phyloP scores from a whole-genome alignment of 2,329 filamentous ascomycete species.

The Fusarium tricinctum region DNA sequence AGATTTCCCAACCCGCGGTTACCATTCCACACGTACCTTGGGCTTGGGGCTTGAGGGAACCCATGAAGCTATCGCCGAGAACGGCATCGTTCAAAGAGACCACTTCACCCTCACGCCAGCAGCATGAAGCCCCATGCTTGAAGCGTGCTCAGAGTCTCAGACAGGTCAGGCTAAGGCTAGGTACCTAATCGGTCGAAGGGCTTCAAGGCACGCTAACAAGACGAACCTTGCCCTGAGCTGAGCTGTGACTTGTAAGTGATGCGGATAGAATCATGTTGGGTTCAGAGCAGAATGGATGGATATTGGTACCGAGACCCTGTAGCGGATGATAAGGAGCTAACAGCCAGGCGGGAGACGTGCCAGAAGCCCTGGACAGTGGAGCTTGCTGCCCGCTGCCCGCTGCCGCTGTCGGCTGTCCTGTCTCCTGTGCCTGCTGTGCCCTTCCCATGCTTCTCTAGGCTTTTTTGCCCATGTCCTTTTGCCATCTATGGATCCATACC shows the following conservation, averaged over 20 bases:
- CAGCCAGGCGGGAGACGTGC: not conserved
- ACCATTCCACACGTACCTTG: too few relatives aligned
- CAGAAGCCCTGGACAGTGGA: not conserved
- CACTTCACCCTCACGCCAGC: conserved; percentile 42
- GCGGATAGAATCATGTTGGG: not conserved
- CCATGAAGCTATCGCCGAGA: conserved; percentile 16
- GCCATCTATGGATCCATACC: not conserved
- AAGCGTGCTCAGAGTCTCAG: too few relatives aligned
- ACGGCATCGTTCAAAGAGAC: not conserved
- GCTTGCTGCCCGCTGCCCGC: not conserved
- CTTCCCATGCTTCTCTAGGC: not conserved
- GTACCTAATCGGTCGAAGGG: too few relatives aligned
- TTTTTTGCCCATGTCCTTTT: not conserved
- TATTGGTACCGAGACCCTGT: conserved; percentile 9
- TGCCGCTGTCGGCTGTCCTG: too few relatives aligned
- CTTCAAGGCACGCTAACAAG: not conserved
- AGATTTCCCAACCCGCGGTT: too few relatives aligned
- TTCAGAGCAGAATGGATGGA: conserved; percentile 1
- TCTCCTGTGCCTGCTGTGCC: too few relatives aligned
- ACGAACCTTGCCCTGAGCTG: conserved; percentile 25
- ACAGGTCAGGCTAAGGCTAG: too few relatives aligned
- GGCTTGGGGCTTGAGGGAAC: not conserved
- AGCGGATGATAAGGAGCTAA: conserved; percentile 13
- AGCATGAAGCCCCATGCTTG: not conserved
- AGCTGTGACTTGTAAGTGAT: not conserved